Evolutionary conservation across 495 filamentous ascomycete species (phyloP).

Genomic region (Aspergillus hancockii): DNA sequence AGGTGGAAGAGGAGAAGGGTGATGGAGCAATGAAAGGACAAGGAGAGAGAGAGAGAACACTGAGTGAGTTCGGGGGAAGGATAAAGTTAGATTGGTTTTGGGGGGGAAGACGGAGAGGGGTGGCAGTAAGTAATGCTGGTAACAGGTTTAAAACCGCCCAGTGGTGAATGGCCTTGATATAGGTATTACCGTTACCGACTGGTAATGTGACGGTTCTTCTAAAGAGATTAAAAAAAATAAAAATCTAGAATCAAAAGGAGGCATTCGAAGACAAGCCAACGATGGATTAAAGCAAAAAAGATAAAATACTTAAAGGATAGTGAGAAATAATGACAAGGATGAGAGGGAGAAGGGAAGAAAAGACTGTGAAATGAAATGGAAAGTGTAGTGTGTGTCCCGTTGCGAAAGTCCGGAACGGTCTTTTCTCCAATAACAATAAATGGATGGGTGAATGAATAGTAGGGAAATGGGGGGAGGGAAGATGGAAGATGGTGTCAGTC

Average conservation of each 20-base stretch:
- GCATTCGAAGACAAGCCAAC: not conserved
- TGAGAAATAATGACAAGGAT: slow-evolving; percentile 13
- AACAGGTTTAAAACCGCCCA: not conserved
- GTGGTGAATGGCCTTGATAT: not conserved
- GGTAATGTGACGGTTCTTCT: not conserved
- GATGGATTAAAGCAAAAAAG: not conserved
- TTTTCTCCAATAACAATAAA: slow-evolving; percentile 2
- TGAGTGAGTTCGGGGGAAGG: slow-evolving; percentile 16
- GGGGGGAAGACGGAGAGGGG: slow-evolving; percentile 9
- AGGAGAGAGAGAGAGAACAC: not conserved
- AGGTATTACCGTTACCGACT: not conserved
- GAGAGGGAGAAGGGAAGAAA: not conserved
- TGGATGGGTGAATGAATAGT: not conserved
- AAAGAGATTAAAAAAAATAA: not conserved
- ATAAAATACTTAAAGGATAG: slow-evolving; percentile 3
- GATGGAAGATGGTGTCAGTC: not conserved
- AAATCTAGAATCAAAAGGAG: not conserved
- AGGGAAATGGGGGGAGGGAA: not conserved
- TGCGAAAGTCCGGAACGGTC: slow-evolving; percentile 2
- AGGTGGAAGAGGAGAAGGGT: slow-evolving; percentile 20
- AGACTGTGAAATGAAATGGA: not conserved
- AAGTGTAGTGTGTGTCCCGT: not conserved
- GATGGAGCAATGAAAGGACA: slow-evolving; percentile 27
- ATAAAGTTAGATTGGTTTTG: slow-evolving; percentile 22
- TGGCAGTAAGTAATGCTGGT: slow-evolving; percentile 5